phyloP scores from a whole-genome alignment of 1,139 yeast genomes.

The Lodderomyces pseudojiufengensis region DNA sequence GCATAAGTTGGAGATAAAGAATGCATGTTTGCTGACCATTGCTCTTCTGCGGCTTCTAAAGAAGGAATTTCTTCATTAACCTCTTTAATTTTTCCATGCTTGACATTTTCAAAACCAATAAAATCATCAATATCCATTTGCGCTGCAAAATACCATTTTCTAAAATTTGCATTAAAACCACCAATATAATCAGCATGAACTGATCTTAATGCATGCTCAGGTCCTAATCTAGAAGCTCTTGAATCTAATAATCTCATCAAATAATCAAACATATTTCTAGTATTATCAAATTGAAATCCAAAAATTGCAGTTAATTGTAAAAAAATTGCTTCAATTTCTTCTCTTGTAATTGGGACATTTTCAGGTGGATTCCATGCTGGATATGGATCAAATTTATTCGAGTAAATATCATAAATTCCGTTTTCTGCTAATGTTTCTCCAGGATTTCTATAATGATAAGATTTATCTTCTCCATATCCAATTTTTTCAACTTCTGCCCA shows the following conservation, averaged over 20 bases:
- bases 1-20: constrained; percentile 50
- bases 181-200: constrained; percentile 80
- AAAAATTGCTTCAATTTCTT: constrained; percentile 56
- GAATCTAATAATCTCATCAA: constrained; percentile 62
- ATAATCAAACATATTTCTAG: constrained; percentile 64
- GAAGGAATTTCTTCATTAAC: constrained; percentile 33
- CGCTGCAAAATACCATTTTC: constrained; percentile 96
- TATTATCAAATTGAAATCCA: constrained; percentile 64
- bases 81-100: constrained; percentile 34
- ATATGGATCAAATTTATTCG: constrained; percentile 46
- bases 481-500: constrained; percentile 40
- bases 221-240: constrained; percentile 61
- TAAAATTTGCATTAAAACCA: constrained; percentile 86
- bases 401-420: constrained; percentile 37
- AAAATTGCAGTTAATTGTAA: constrained; percentile 50
- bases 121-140: constrained; percentile 83
- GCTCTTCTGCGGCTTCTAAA: constrained; percentile 70
- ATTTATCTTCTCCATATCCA: constrained; percentile 21
- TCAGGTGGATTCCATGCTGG: constrained; percentile 53
- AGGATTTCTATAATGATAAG: constrained; percentile 19
- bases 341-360: constrained; percentile 54
- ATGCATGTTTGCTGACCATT: constrained; percentile 67
- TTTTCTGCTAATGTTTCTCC: constrained; percentile 38
- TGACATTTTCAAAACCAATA: constrained; percentile 63
- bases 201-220: constrained; percentile 52